Percentiles rank a stretch among this genome's conserved stretches.
These are phyloP conservation scores for Tetrapisispora taiwanensis DNA, from an alignment of 805 yeast genomes.

Conservation along the genomic window DNA sequence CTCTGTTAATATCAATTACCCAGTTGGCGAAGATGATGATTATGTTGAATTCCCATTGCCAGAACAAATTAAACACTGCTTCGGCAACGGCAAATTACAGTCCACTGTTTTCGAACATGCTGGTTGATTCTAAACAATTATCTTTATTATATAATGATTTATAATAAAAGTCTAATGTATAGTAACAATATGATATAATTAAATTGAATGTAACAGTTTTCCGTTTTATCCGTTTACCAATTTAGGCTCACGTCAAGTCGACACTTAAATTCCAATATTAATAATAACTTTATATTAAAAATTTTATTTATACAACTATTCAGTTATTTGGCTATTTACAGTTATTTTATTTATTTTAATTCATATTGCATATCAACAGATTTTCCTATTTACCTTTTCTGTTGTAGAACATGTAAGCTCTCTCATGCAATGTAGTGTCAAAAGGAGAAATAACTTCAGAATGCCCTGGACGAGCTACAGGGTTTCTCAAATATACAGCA, in stretches of 20 bases:
- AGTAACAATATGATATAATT: background rate
- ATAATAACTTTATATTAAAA: background rate
- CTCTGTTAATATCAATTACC: conserved; percentile 75
- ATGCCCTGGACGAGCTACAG: conserved; percentile 93
- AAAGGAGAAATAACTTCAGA: conserved; percentile 93
- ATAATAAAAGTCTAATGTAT: background rate
- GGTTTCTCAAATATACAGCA: conserved; percentile 93
- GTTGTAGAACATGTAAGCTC: conserved; percentile 89
- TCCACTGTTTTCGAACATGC: conserved; percentile 75
- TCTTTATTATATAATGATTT: background rate
- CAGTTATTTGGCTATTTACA: conserved; percentile 5
- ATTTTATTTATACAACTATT: background rate
- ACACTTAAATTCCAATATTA: no score
- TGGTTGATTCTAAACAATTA: conserved; percentile 36
- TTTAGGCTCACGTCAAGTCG: no score
- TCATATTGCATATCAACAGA: background rate
- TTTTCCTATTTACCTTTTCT: conserved; percentile 42
- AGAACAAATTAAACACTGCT: conserved; percentile 77
- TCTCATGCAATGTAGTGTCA: conserved; percentile 70
- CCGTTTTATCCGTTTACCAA: no score
- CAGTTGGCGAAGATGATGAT: conserved; percentile 60
- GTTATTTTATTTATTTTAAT: background rate
- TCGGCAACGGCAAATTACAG: conserved; percentile 50
- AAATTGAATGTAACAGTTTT: background rate
- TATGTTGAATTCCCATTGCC: conserved; percentile 76